Conservation (phyloP, 805 yeast genomes). For the Lachancea mirantina region DNA sequence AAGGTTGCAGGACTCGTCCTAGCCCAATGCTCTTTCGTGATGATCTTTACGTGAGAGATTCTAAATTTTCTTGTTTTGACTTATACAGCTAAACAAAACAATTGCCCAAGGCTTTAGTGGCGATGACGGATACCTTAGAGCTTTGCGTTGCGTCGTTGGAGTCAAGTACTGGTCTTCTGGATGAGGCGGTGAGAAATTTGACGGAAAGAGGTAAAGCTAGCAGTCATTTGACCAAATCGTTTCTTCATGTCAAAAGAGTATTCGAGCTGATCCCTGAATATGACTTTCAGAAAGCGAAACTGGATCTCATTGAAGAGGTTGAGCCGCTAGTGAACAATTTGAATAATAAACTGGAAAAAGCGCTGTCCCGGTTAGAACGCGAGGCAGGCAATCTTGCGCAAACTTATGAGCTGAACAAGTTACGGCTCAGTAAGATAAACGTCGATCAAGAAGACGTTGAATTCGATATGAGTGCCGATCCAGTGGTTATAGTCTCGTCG, state of each 20-base stretch:
- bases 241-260: conserved; percentile 23
- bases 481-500: conserved; percentile 28
- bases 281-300: conserved; percentile 29
- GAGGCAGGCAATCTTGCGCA: conserved; percentile 26
- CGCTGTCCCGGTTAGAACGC: conserved; percentile 20
- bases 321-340: conserved; percentile 26
- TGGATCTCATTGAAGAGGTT: conserved; percentile 28
- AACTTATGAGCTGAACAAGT: conserved; percentile 24
- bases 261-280: conserved; percentile 29
- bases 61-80: no score
- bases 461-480: conserved; percentile 17
- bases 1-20: no score
- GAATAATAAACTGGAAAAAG: conserved; percentile 22
- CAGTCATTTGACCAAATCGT: conserved; percentile 17
- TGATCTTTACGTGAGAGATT: no score
- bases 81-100: no score
- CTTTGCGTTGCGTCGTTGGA: conserved; percentile 20
- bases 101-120: no score
- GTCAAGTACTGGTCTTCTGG: conserved; percentile 17
- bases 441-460: conserved; percentile 8
- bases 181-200: conserved; percentile 17
- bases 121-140: conserved; percentile 23
- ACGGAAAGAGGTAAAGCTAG: conserved; percentile 16
- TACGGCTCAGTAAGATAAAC: conserved; percentile 18
- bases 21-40: no score